Evolutionary conservation across 1,139 yeast genomes (phyloP), one percentile per base, ranked within the genome.

Genomic region (Pichia sp.): DNA sequence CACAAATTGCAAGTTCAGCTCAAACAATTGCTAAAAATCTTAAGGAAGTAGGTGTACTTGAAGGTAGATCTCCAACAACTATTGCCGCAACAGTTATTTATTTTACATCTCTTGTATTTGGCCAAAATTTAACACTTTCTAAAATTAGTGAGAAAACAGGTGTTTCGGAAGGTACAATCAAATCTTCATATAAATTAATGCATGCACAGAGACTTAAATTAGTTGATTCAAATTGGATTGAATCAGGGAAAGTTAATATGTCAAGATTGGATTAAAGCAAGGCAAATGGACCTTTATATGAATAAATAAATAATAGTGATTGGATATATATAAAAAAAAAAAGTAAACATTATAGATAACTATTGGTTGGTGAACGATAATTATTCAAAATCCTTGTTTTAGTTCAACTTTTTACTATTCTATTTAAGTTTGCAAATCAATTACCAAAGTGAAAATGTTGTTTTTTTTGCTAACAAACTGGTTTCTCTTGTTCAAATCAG

Each of bases 21-120:
- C 97, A 91, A 62, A 77, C 82, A 55, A 87, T 91, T 53, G 96
- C 96, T 3, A 78, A 88, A 60, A 74, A 80, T 49, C 87, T 95
- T 55, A 86, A 87, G 57, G 95, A 85, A 46, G 83, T 83, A 47
- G 96, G 96, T 41, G 94, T 93, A 23, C 72, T 91, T 57, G 97
- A 96, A 8, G 98, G 98, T 55, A 77, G 96, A 53, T 87, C 96
- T 1, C 98, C 98, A 25, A 89, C 91, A 38, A 91, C 98, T 29
- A 87, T 91, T 56, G 97, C 98, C 0, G 97, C 97, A 7, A 94
- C 97, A 0, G 95, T 94, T 4, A 91, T 91, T 40, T 91, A 89
- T 64, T 82, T 91, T 85, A 88, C 96, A 5, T 84, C 93, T 6
- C 68, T 85, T 14, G 68, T 91, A 20, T 89, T 89, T 62, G 86